These are phyloP conservation scores for Margaritispora aquatica DNA, from an alignment of 495 filamentous ascomycete species.

Conservation along the genomic window DNA sequence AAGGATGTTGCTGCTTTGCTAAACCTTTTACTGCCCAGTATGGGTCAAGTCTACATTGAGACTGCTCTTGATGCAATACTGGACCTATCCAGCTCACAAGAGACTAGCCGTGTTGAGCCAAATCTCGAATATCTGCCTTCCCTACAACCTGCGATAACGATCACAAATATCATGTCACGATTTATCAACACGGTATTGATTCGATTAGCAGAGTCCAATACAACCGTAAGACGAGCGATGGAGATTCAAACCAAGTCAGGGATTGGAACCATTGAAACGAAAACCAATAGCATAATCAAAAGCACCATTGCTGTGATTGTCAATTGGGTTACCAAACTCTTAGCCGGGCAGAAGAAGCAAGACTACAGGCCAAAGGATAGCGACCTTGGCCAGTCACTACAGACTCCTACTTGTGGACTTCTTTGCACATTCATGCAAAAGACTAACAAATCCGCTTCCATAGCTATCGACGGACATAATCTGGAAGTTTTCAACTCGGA, in stretches of 20 bases:
- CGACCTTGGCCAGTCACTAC: conserved; percentile 70
- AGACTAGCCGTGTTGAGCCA: conserved; percentile 73
- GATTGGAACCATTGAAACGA: conserved; percentile 76
- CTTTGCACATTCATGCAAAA: conserved; percentile 72
- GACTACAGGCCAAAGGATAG: conserved; percentile 91
- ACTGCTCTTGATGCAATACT: conserved; percentile 84
- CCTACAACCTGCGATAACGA: conserved; percentile 75
- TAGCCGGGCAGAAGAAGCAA: conserved; percentile 78
- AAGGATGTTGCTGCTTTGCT: conserved; percentile 89
- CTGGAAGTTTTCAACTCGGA: conserved; percentile 74
- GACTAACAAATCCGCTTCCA: conserved; percentile 50
- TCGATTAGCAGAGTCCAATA: conserved; percentile 77
- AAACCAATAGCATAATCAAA: conserved; percentile 80
- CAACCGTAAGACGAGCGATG: conserved; percentile 85
- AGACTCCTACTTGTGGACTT: conserved; percentile 76
- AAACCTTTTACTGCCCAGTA: conserved; percentile 75
- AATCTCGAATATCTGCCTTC: conserved; percentile 78
- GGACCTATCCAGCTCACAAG: conserved; percentile 68
- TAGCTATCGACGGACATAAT: conserved; percentile 73
- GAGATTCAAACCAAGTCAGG: conserved; percentile 72
- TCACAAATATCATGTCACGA: conserved; percentile 86
- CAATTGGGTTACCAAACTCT: conserved; percentile 68
- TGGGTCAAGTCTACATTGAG: conserved; percentile 93
- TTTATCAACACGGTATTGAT: conserved; percentile 89
- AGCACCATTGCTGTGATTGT: conserved; percentile 78